These are phyloP conservation scores for Talaromyces sp. DNA, from an alignment of 2,329 filamentous ascomycete species.

Conservation along the genomic window DNA sequence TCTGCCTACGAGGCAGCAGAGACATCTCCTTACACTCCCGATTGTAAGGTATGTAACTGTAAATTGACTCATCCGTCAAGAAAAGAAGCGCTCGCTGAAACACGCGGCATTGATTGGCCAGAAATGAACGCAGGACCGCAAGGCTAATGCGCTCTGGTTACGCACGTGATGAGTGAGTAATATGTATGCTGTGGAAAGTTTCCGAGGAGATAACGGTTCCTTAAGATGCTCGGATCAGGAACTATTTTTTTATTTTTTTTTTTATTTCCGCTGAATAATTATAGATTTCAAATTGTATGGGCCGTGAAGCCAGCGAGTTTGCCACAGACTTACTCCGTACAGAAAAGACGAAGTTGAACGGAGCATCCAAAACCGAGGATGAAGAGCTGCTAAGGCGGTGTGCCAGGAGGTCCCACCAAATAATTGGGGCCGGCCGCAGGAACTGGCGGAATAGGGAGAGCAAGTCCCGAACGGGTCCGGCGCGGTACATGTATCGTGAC, in stretches of 20 bases:
- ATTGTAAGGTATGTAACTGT: neutral
- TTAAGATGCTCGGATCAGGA: neutral
- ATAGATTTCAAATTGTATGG: neutral
- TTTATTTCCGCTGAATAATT: too few species aligned
- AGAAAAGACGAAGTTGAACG: neutral
- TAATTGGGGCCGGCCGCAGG: conserved; percentile 5
- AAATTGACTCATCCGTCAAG: neutral
- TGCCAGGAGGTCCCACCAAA: conserved; percentile 1
- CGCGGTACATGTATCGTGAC: neutral
- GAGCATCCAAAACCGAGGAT: neutral
- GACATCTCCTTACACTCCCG: neutral
- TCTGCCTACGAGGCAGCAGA: conserved; percentile 4
- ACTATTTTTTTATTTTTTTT: neutral
- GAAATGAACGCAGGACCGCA: neutral
- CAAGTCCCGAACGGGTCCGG: neutral
- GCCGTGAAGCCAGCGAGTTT: neutral
- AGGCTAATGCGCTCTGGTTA: neutral
- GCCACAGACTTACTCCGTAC: neutral
- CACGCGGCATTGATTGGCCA: neutral
- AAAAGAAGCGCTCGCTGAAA: neutral
- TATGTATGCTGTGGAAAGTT: neutral
- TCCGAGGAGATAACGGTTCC: neutral
- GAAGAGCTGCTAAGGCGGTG: neutral
- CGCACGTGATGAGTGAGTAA: neutral
- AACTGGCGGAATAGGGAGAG: neutral